Base-by-base conservation (phyloP, 148 eudicot species). In the Camellia granthamiana region DNA sequence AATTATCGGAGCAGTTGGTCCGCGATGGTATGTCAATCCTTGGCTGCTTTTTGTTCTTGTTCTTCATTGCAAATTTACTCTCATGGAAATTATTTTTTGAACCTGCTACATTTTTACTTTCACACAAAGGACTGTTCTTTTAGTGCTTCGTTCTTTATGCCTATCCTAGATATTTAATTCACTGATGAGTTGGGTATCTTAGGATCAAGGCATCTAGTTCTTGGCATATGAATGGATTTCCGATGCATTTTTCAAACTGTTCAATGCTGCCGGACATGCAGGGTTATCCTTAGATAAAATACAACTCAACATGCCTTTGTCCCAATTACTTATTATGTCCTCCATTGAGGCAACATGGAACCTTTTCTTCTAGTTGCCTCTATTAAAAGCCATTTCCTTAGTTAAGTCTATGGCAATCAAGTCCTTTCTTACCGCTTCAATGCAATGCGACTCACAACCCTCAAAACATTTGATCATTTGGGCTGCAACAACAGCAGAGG, bases 1-100 rank as follows among this genome's bases (percentile, higher is more conserved):
- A 92, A 83, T 84, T 96, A 77, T 87, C 93, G 15, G 98, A 96
- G 83, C 99, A 93, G 85, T 84, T 96, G 81, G 79, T 86, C 80
- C 97, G 97, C 76, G 98, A 96, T 84, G 99, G 99, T 95, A 95
- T 77, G 75, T 76, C 47, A 64, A 66, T 49, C 73, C 44, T 62
- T 74, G 78, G 63, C 68, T 12, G 4, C 4, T 10, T 65, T n/a
- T 42, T 54, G 43, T 69, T n/a, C 15, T n/a, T 56, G 13, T 15
- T 77, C 14, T 72, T 54, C 16, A 18, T 41, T 23, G 38, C 19
- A 74, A 65, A 78, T 49, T 64, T 30, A 19, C 21, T 16, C 23
- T n/a, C 59, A 38, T 47, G 52, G 60, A 30, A 30, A 30, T 30
- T 30, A 30, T 30, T 30, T 30, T 30, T 30, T 30, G 38, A 30